Conservation (phyloP, 345 rosid genomes). For the Pugionium dolabratum region DNA sequence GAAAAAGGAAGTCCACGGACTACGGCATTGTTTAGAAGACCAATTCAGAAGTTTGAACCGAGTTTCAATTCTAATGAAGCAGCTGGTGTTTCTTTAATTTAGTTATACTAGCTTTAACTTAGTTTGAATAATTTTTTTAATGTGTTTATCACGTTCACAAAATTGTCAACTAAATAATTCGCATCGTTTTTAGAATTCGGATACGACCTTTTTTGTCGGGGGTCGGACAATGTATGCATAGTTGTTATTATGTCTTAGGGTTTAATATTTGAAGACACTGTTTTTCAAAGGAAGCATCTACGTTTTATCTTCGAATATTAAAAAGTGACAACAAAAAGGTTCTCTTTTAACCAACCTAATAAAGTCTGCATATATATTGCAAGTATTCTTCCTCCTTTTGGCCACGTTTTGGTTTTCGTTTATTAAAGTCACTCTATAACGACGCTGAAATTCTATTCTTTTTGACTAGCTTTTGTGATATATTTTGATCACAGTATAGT, state of each 20-base stretch:
- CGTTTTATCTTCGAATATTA: background rate
- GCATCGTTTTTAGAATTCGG: background rate
- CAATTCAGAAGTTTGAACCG: conserved; percentile 13
- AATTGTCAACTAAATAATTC: conserved; percentile 19
- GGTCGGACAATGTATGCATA: conserved; percentile 16
- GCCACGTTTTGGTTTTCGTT: background rate
- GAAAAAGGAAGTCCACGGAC: conserved; percentile 4
- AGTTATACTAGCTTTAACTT: background rate
- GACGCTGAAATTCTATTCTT: background rate
- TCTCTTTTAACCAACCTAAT: background rate
- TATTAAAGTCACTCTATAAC: background rate
- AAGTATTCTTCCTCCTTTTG: background rate
- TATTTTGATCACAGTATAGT: no score
- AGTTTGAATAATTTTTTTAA: background rate
- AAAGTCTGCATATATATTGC: background rate
- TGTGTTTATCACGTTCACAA: background rate
- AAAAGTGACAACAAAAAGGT: background rate
- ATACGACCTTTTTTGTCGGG: conserved; percentile 2
- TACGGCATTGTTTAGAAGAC: conserved; percentile 28
- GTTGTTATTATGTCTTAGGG: background rate
- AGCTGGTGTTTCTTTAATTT: background rate
- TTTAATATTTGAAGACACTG: background rate
- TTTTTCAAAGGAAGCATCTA: conserved; percentile 1
- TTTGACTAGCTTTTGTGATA: no score
- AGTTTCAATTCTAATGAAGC: conserved; percentile 4